phyloP scores from a whole-genome alignment of 1,284 basidiomycete genomes.

The Peniophora sp. region DNA sequence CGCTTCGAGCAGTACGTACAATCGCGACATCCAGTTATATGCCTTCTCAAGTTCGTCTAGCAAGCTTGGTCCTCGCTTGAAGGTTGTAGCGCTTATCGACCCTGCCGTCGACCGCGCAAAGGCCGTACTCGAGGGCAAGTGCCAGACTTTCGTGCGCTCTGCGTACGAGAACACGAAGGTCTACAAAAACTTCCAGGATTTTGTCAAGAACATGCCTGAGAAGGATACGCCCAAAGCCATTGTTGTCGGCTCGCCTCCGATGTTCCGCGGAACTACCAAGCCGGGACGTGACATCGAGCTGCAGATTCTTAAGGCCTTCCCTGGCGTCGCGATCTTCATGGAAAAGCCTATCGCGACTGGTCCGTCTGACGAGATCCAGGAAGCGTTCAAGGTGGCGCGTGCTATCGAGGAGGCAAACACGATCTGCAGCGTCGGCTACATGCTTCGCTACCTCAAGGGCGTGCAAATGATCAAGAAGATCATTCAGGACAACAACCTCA shows the following conservation, averaged over 20 bases:
- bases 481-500: constrained; percentile 89
- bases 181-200: constrained; percentile 86
- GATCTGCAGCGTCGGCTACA: constrained; percentile 91
- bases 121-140: constrained; percentile 81
- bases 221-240: constrained; percentile 65
- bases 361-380: constrained; percentile 57
- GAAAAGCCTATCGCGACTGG: constrained; percentile 94
- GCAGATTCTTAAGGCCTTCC: constrained; percentile 86
- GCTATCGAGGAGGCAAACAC: constrained; percentile 62
- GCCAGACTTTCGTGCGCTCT: constrained; percentile 87
- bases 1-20: constrained; percentile 77
- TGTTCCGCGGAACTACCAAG: constrained; percentile 79
- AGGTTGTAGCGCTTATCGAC: constrained; percentile 92
- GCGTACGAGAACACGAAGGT: constrained; percentile 91
- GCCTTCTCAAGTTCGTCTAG: constrained; percentile 31
- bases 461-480: constrained; percentile 98
- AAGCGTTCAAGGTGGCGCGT: constrained; percentile 62
- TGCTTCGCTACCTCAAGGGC: constrained; percentile 90
- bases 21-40: constrained; percentile 1
- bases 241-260: constrained; percentile 89
- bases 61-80: constrained; percentile 94
- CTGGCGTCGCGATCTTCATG: constrained; percentile 85
- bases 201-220: constrained; percentile 60
- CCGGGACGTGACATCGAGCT: constrained; percentile 85
- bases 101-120: constrained; percentile 81